Percentiles rank a stretch among this genome's conserved stretches.
Conservation (phyloP, 106 monocot species). For the Phalaenopsis aphrodite region DNA sequence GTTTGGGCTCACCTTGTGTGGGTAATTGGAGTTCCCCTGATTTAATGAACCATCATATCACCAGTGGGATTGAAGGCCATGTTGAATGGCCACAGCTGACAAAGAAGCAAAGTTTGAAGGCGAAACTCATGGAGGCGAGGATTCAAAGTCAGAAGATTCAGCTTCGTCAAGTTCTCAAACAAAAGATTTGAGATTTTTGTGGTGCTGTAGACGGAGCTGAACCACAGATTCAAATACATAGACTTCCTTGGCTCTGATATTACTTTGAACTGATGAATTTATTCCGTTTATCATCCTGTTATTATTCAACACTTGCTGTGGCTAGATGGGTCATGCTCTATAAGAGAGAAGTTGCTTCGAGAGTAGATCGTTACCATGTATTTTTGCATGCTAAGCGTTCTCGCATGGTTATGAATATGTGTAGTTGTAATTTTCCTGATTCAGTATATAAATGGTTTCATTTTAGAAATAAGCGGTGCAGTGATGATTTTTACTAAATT, state of each 20-base stretch:
- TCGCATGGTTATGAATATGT: too few relatives aligned
- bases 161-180: conserved; percentile 63
- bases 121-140: conserved; percentile 66
- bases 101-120: conserved; percentile 62
- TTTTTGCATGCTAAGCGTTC: background rate
- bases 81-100: conserved; percentile 44
- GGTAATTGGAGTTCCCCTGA: conserved; percentile 36
- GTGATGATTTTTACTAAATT: background rate
- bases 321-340: background rate
- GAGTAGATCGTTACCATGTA: background rate
- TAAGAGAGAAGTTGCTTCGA: background rate
- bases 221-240: background rate
- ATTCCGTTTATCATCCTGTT: background rate
- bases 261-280: background rate
- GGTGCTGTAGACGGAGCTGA: background rate
- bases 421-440: background rate
- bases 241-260: background rate
- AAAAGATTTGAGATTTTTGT: conserved; percentile 43
- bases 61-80: conserved; percentile 34
- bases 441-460: background rate
- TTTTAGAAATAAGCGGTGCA: background rate
- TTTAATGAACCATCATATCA: conserved; percentile 27
- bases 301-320: background rate
- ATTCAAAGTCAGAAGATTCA: conserved; percentile 62
- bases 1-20: conserved; percentile 21